Conservation (phyloP, 2,329 filamentous ascomycete genomes). For the Diaporthe citrichinensis region DNA sequence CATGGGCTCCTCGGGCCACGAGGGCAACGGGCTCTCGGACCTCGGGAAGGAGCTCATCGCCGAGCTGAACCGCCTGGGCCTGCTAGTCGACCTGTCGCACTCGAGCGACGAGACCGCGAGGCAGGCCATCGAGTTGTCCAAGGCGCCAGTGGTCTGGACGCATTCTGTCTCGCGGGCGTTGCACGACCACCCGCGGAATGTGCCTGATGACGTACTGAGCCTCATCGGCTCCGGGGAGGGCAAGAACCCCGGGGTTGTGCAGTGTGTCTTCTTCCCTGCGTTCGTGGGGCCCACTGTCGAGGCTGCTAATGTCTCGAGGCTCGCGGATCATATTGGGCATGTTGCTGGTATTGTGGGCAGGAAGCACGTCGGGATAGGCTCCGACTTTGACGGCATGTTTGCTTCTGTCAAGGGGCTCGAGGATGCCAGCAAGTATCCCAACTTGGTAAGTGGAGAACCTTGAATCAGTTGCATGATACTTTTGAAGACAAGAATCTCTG, state of each 20-base stretch:
- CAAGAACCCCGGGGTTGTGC: slow-evolving; percentile 55
- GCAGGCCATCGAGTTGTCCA: slow-evolving; percentile 46
- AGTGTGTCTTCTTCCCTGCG: slow-evolving; percentile 54
- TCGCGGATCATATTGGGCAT: slow-evolving; percentile 52
- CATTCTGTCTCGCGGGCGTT: slow-evolving; percentile 48
- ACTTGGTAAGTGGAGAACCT: slow-evolving; percentile 39
- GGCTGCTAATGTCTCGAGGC: slow-evolving; percentile 48
- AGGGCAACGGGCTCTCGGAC: slow-evolving; percentile 46
- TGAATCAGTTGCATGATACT: too few species aligned
- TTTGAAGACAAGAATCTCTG: background rate
- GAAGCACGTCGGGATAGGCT: slow-evolving; percentile 56
- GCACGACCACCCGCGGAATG: slow-evolving; percentile 52
- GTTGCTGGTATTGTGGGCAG: slow-evolving; percentile 50
- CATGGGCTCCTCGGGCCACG: slow-evolving; percentile 40
- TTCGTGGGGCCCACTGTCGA: slow-evolving; percentile 41
- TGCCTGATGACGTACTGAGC: slow-evolving; percentile 56
- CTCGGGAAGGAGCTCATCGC: slow-evolving; percentile 48
- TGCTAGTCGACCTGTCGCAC: slow-evolving; percentile 51
- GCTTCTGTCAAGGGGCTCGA: slow-evolving; percentile 47
- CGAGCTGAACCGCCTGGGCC: slow-evolving; percentile 55
- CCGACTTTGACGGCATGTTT: slow-evolving; percentile 54
- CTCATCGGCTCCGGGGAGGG: slow-evolving; percentile 45
- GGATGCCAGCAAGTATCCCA: slow-evolving; percentile 48
- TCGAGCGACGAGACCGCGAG: slow-evolving; percentile 46
- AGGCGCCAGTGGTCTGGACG: slow-evolving; percentile 51